phyloP scores from a whole-genome alignment of 495 filamentous ascomycete species.

The Lindgomyces ingoldianus region DNA sequence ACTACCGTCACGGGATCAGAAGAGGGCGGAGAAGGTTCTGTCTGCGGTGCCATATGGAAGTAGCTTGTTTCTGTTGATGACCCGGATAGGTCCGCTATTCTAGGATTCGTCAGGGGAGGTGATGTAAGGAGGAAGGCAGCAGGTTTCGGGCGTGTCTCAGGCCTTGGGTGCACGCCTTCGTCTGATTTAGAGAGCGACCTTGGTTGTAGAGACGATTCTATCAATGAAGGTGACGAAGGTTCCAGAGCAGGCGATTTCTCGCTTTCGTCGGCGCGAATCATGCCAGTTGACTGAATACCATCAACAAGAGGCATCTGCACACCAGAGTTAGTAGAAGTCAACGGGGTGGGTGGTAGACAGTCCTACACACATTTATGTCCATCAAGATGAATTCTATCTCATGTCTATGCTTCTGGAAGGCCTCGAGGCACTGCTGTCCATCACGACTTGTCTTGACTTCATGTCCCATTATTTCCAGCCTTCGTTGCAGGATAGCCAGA shows the following conservation, averaged over 20 bases:
- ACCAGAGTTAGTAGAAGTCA: not conserved
- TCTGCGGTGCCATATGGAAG: not conserved
- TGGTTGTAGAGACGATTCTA: not conserved
- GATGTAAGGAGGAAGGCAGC: not conserved
- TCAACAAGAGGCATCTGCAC: slow-evolving; percentile 18
- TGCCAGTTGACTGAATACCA: slow-evolving; percentile 15
- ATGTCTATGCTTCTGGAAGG: slow-evolving; percentile 3
- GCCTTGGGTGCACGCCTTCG: not conserved
- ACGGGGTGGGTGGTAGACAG: not conserved
- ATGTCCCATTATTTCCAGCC: slow-evolving; percentile 23
- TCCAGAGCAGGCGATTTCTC: too few species aligned
- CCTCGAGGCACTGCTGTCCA: slow-evolving; percentile 19
- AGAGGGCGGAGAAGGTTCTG: not conserved
- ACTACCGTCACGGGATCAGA: not conserved
- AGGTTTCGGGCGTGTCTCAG: not conserved
- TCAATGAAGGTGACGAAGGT: not conserved
- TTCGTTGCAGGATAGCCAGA: slow-evolving; percentile 12
- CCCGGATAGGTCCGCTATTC: not conserved
- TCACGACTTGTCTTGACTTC: slow-evolving; percentile 13
- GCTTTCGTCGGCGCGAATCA: slow-evolving; percentile 26
- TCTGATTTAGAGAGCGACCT: not conserved
- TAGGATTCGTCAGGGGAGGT: not conserved
- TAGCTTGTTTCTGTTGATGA: not conserved
- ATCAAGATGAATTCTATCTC: slow-evolving; percentile 24
- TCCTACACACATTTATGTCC: slow-evolving; percentile 21